Evolutionary conservation across 306 rosid species (phyloP), one percentile per base, ranked within the genome.

Genomic region (Cucurbita moschata): DNA sequence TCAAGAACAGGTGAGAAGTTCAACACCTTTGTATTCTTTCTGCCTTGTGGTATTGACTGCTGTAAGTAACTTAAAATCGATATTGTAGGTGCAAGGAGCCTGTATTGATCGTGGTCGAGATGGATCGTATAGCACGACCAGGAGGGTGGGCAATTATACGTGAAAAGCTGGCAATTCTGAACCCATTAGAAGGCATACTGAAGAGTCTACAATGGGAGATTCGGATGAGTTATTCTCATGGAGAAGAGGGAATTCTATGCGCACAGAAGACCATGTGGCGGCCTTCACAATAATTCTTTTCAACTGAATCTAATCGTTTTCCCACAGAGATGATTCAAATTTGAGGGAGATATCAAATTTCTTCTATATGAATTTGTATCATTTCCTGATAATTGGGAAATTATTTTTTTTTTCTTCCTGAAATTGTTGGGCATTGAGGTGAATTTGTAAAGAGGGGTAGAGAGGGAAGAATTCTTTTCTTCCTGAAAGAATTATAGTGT

Each of bases 101-200:
- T 1, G 90, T 84, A 74, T 77, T 91, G 2, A 86, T 94, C 44
- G 88, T 94, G 59, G 92, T 84, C 21, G 99, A 94, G 88, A 94
- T 94, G 99, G 99, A 94, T 81, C 89, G 97, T 15, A 83, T 94
- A 61, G 65, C 88, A 55, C 76, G 97, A 72, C 95, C 99, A 0
- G 99, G 96, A 76, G 99, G 99, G n/a, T 89, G 92, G 92, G 86
- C 83, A 9, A 86, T 94, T 75, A 75, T 94, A 62, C 99, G 99
- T 4, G 99, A 94, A 71, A 94, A 94, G 79, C 86, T 87, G 21
- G 87, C 86, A 78, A 88, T 91, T 60, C 82, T 94, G 60, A 86
- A 89, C 77, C 86, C 97, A 4, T 72, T 94, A 65, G 95, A 90
- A 63, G 90, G 83, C 55, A 89, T 94, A 62, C 49, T 94, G 56